Conservation (phyloP, 2,329 filamentous ascomycete genomes). For the Annulohypoxylon truncatum region DNA sequence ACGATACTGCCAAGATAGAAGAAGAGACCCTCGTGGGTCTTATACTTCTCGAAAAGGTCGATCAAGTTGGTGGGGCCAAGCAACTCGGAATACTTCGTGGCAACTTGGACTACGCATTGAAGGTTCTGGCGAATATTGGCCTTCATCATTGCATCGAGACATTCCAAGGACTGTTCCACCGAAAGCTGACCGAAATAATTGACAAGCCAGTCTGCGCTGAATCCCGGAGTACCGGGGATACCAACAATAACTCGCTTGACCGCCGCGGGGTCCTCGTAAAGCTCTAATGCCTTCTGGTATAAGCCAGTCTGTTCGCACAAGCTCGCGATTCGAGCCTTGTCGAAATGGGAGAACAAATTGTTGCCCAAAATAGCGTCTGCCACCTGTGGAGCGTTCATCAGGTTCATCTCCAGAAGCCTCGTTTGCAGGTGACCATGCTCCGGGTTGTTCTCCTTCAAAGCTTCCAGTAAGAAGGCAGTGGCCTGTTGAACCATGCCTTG, state of each 20-base stretch:
- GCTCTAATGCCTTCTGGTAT: slow-evolving; percentile 87
- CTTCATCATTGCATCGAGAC: slow-evolving; percentile 95
- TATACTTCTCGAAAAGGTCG: slow-evolving; percentile 96
- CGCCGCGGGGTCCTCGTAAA: slow-evolving; percentile 88
- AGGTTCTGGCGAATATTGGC: slow-evolving; percentile 97
- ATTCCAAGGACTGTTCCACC: slow-evolving; percentile 93
- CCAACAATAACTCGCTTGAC: slow-evolving; percentile 93
- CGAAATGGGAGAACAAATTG: slow-evolving; percentile 98
- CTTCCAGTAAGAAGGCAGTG: slow-evolving; percentile 97
- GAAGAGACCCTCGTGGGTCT: slow-evolving; percentile 95
- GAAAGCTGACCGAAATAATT: slow-evolving; percentile 94
- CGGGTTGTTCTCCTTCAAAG: slow-evolving; percentile 91
- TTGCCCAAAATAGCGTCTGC: slow-evolving; percentile 98
- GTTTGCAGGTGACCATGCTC: slow-evolving; percentile 96
- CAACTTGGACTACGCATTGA: slow-evolving; percentile 92
- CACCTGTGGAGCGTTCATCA: slow-evolving; percentile 95
- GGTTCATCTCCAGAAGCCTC: slow-evolving; percentile 95
- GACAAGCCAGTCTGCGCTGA: slow-evolving; percentile 90
- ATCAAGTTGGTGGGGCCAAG: slow-evolving; percentile 89
- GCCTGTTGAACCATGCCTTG: slow-evolving; percentile 98
- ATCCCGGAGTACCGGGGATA: slow-evolving; percentile 82
- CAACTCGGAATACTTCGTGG: slow-evolving; percentile 97
- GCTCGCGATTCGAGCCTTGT: slow-evolving; percentile 87
- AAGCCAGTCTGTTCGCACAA: slow-evolving; percentile 95
- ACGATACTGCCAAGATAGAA: slow-evolving; percentile 99